Evolutionary conservation across 768 basidiomycete species (phyloP).

Genomic region (Pleurotus cornucopiae): DNA sequence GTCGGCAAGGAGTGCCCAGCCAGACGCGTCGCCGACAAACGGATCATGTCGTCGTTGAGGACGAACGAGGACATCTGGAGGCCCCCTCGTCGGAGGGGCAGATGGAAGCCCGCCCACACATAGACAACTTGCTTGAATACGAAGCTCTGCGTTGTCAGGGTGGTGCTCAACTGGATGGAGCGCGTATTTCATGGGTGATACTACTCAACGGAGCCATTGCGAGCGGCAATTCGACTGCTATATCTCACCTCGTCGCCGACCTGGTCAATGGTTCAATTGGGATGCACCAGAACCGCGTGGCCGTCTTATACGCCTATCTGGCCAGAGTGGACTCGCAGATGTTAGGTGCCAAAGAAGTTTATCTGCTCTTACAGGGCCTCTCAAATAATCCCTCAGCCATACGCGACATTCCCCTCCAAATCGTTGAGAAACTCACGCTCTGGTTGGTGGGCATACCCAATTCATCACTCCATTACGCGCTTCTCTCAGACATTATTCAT

Average conservation of each 20-base stretch:
- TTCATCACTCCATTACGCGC: slow-evolving; percentile 4
- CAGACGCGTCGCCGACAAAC: not conserved
- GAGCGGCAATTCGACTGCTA: not conserved
- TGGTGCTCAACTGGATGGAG: too few species aligned
- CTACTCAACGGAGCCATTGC: not conserved
- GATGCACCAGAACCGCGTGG: not conserved
- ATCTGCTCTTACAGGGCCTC: not conserved
- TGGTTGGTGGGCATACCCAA: not conserved
- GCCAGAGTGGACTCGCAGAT: not conserved
- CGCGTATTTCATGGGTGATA: not conserved
- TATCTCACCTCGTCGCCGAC: not conserved
- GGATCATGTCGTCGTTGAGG: not conserved
- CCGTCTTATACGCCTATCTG: not conserved
- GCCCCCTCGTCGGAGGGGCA: not conserved
- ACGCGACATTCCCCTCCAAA: not conserved
- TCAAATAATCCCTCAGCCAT: not conserved
- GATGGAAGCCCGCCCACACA: not conserved
- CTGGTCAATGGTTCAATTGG: not conserved
- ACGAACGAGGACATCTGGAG: not conserved
- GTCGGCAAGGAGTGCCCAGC: not conserved
- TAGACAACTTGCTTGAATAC: too few species aligned
- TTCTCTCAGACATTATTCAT: slow-evolving; percentile 7
- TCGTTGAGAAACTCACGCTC: not conserved
- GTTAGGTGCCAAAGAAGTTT: not conserved
- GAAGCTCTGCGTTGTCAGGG: too few species aligned